Evolutionary conservation across 306 rosid species (phyloP), one percentile per base, ranked within the genome.

Genomic region (Quercus wislizeni): DNA sequence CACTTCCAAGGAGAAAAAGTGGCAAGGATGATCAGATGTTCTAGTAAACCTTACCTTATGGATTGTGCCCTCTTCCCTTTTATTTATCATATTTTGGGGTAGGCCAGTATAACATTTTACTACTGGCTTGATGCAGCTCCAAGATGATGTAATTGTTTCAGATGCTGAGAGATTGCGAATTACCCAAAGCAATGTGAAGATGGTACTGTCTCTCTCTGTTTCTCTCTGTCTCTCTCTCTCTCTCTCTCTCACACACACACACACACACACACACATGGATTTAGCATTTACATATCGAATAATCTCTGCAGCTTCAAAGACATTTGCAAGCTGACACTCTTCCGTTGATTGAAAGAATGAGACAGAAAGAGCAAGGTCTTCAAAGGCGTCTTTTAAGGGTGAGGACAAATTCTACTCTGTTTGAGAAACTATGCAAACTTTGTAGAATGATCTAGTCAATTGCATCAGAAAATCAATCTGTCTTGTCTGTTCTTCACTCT

Each of bases 141-240:
- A 96, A 90, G 99, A 96, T 85, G 98, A 96, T 86, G 99, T 96
- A 86, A 89, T 93, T 75, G 80, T 88, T 74, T 91, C 99, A 71
- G 99, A 96, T 86, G 91, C 94, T 19, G 99, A 93, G 85, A 90
- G 98, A 80, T 87, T 96, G 67, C 86, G 89, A 75, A 80, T 93
- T 82, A 93, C 99, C 78, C 99, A 93, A 85, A 96, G 97, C 94
- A 93, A 91, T 78, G 97, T 96, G 72, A 93, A 93, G 85, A 90
- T 88, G 99, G 99, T 96, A 89, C 62, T 69, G 20, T 33, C 64
- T 55, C 27, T 74, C 19, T 35, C 52, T 55, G 43, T 54, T 25
- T 55, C 75, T 56, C 14, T 46, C 27, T 71, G 55, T 13, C 21
- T 17, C 25, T 27, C 57, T 74, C 67, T 78, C 20, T 77, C 13